phyloP scores from a whole-genome alignment of 2,329 filamentous ascomycete genomes.

The Fusarium sp. region DNA sequence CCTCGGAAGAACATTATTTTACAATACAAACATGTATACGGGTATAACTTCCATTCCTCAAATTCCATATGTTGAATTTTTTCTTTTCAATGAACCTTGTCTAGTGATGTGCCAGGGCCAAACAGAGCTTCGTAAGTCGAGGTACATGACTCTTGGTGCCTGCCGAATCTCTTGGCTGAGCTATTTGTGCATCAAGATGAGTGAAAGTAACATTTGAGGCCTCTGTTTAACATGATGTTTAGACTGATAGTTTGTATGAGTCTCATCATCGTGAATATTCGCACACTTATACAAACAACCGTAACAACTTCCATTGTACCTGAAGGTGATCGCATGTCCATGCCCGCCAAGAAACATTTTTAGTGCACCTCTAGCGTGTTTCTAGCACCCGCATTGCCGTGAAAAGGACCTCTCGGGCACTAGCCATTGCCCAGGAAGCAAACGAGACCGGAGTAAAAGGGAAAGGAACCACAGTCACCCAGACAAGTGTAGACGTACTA shows the following conservation, averaged over 20 bases:
- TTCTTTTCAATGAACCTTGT: conserved; percentile 24
- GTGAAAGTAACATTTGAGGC: background rate
- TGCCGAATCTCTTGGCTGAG: conserved; percentile 1
- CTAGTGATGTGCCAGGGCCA: conserved; percentile 23
- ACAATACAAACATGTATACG: background rate
- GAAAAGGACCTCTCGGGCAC: conserved; percentile 7
- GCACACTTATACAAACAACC: background rate
- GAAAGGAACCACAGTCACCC: background rate
- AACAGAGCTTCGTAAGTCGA: conserved; percentile 27
- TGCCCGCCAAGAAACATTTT: conserved; percentile 23
- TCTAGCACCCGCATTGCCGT: conserved; percentile 33
- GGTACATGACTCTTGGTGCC: conserved; percentile 18
- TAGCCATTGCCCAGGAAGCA: conserved; percentile 19
- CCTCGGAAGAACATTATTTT: conserved; percentile 1
- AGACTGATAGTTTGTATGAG: background rate
- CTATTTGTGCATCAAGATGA: background rate
- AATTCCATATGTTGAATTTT: conserved; percentile 3
- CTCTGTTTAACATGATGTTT: background rate
- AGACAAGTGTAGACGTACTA: conserved; percentile 6
- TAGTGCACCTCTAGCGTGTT: conserved; percentile 36
- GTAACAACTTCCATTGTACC: conserved; percentile 3
- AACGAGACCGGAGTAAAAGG: conserved; percentile 19
- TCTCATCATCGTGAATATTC: conserved; percentile 2
- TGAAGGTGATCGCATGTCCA: conserved; percentile 17
- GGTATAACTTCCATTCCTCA: background rate